A percentile compares a stretch with the other conserved stretches of the same genome.
Evolutionary conservation across 2,329 filamentous ascomycete species (phyloP).

Genomic region (Aspergillus pseudonomiae): DNA sequence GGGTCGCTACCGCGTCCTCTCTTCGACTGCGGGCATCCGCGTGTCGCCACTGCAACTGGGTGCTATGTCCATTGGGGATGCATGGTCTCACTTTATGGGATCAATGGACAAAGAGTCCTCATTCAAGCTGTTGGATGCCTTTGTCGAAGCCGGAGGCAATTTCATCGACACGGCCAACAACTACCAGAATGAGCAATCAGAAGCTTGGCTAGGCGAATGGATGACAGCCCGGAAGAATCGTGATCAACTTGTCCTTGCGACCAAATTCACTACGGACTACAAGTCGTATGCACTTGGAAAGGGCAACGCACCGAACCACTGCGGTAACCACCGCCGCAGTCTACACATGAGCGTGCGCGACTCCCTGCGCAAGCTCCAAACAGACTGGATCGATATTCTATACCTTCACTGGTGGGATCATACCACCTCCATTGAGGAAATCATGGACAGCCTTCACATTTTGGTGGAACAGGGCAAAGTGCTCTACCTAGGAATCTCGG

Average conservation of each 20-base stretch:
- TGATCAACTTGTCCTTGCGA: conserved; percentile 71
- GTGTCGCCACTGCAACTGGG: conserved; percentile 64
- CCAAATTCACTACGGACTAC: conserved; percentile 60
- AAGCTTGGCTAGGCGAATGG: conserved; percentile 72
- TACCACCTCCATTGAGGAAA: conserved; percentile 40
- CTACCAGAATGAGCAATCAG: conserved; percentile 67
- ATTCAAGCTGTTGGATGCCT: conserved; percentile 69
- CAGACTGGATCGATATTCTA: conserved; percentile 57
- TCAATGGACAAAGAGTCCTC: conserved; percentile 64
- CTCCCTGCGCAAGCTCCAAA: conserved; percentile 54
- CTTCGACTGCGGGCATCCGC: conserved; percentile 65
- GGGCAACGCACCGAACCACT: conserved; percentile 38
- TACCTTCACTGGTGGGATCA: conserved; percentile 60
- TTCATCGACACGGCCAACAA: conserved; percentile 74
- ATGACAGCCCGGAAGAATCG: conserved; percentile 66
- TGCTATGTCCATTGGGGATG: conserved; percentile 43
- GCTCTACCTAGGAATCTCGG: conserved; percentile 46
- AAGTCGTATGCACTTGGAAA: conserved; percentile 57
- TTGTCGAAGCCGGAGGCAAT: conserved; percentile 67
- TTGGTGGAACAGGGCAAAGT: conserved; percentile 46
- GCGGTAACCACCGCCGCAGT: conserved; percentile 49
- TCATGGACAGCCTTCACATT: conserved; percentile 44
- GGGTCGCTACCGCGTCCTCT: conserved; percentile 67
- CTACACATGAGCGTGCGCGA: conserved; percentile 49
- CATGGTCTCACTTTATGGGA: conserved; percentile 60